These are phyloP conservation scores for Globisporangium okanoganense DNA, from an alignment of 352 stramenopile species.

Conservation along the genomic window DNA sequence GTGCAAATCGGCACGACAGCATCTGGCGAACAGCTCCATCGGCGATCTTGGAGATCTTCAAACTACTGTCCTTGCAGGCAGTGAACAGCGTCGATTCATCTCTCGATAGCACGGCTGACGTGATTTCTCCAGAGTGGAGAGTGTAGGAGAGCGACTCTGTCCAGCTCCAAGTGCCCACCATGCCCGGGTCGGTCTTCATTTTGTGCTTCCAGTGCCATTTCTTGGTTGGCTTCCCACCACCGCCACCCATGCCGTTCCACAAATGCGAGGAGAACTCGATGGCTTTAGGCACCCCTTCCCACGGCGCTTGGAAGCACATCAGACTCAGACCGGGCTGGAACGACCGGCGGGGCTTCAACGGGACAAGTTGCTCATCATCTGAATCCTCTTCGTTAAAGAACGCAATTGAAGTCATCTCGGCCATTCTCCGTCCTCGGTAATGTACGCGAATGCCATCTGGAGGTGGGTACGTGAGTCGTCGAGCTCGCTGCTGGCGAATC, in stretches of 20 bases:
- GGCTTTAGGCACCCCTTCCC: conserved; percentile 26
- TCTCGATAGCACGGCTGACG: conserved; percentile 51
- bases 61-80: conserved; percentile 61
- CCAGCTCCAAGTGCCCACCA: conserved; percentile 42
- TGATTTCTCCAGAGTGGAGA: conserved; percentile 63
- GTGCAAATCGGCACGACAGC: conserved; percentile 27
- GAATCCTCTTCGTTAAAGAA: conserved; percentile 26
- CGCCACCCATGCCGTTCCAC: conserved; percentile 27
- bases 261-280: conserved; percentile 35
- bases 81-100: conserved; percentile 50
- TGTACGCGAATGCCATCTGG: background rate
- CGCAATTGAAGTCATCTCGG: conserved; percentile 25
- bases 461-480: conserved; percentile 18
- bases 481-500: conserved; percentile 17
- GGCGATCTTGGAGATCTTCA: conserved; percentile 45
- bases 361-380: conserved; percentile 24
- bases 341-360: conserved; percentile 6
- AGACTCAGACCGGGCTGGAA: conserved; percentile 27
- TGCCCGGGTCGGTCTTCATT: conserved; percentile 29
- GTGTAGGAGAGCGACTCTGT: conserved; percentile 31
- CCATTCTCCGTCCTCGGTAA: conserved; percentile 17
- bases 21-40: conserved; percentile 27
- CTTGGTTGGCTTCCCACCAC: conserved; percentile 33
- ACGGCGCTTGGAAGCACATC: conserved; percentile 40
- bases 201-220: conserved; percentile 54